Evolutionary conservation across 805 yeast genomes (phyloP), one percentile per base, ranked within the genome.

Genomic region (Kluyveromyces wickerhamii): DNA sequence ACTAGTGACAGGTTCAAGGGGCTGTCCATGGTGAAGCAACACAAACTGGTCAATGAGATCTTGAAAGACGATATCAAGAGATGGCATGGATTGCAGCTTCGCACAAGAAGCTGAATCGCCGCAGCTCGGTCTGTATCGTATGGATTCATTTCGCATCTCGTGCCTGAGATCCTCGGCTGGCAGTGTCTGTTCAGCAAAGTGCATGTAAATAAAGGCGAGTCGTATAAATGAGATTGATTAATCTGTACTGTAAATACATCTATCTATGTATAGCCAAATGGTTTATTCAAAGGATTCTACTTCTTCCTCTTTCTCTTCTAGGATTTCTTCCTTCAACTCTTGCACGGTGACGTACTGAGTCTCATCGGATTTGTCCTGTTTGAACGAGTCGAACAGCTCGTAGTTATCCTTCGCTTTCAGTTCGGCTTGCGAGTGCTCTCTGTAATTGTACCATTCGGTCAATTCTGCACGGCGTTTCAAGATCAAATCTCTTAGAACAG

Each of bases 51-150:
- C 11, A 89, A 92, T 59, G 73, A 75, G 36, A 66, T 77, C 2
- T 65, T 92, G 47, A 77, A 79, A 41, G 94, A 85, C 27, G 97
- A 92, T 49, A 85, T 92, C 29, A 64, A 76, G 19, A 69, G 80
- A 50, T 92, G 97, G 98, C 98, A 92, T 55, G 98, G 98, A 0
- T 63, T 89, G 35, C 96, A 89, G 57, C 67, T 89, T 41, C 72
- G 72, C 45, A 89, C 97, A 0, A 47, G 79, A 71, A 51, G 74
- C 74, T 24, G 27, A 24, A 24, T n/a, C n/a, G n/a, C n/a, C n/a
- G n/a, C n/a, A n/a, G n/a, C n/a, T n/a, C n/a, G n/a, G n/a, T n/a
- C n/a, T n/a, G n/a, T n/a, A n/a, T n/a, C n/a, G n/a, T n/a, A n/a
- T n/a, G n/a, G n/a, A n/a, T n/a, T n/a, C n/a, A n/a, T n/a, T n/a